A percentile compares a stretch with the other conserved stretches of the same genome.
Conservation (phyloP, 345 rosid species). For the Eutrema yunnanense region DNA sequence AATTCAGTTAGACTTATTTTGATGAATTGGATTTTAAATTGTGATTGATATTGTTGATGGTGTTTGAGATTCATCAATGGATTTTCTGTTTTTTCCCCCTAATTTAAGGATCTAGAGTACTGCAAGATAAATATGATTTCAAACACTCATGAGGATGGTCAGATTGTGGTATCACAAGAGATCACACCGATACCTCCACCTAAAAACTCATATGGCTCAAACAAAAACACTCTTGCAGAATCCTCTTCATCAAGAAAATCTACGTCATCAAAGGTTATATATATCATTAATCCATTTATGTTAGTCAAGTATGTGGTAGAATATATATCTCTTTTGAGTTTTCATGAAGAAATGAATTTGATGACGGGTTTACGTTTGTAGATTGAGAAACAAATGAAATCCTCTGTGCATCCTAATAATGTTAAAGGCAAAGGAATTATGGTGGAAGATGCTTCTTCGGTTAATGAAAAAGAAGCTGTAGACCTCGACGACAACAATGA, state of each 20-base stretch:
- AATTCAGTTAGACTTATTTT: background rate
- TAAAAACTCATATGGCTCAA: background rate
- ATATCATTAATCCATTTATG: background rate
- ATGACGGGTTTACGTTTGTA: background rate
- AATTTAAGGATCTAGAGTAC: background rate
- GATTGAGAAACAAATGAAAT: conserved; percentile 31
- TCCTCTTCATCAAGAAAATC: conserved; percentile 13
- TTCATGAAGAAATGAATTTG: background rate
- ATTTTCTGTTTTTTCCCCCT: background rate
- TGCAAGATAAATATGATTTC: background rate
- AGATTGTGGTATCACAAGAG: background rate
- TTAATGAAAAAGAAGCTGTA: background rate
- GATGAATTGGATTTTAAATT: background rate
- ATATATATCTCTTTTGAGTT: background rate
- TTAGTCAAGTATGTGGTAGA: background rate
- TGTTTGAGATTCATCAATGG: background rate
- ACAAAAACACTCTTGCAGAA: conserved; percentile 15
- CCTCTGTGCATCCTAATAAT: background rate
- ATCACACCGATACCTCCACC: background rate
- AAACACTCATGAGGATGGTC: background rate
- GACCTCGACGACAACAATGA: background rate
- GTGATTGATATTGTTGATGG: background rate
- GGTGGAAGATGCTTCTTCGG: background rate
- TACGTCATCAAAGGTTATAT: conserved; percentile 20
- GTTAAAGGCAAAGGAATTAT: background rate